Evolutionary conservation across 2,329 filamentous ascomycete species (phyloP).

Genomic region (Hortaea werneckii): DNA sequence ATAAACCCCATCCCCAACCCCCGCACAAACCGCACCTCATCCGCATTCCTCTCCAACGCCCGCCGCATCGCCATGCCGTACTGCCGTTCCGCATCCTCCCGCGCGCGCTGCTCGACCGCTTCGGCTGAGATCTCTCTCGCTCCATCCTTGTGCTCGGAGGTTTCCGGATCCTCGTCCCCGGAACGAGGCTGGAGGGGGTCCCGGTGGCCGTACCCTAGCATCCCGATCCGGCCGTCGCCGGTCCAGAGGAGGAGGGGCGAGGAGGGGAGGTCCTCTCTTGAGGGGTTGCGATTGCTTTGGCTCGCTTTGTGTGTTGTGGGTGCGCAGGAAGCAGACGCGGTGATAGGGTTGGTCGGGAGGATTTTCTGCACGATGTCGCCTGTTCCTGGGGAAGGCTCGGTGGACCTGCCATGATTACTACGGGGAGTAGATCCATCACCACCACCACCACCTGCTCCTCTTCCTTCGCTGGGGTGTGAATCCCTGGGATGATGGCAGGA

Average conservation of each 20-base stretch:
- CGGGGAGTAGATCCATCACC: no score
- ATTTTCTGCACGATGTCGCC: conserved; percentile 76
- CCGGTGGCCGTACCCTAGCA: conserved; percentile 44
- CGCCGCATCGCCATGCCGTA: conserved; percentile 65
- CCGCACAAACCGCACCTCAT: conserved; percentile 66
- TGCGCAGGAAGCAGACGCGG: background rate
- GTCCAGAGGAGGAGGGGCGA: conserved; percentile 81
- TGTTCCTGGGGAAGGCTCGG: conserved; percentile 16
- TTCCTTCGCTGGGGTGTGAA: background rate
- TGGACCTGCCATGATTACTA: background rate
- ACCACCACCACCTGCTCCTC: no score
- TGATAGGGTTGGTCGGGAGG: conserved; percentile 39
- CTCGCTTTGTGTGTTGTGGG: background rate
- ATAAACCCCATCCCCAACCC: conserved; percentile 45
- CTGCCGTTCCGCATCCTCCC: conserved; percentile 45
- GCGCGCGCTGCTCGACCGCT: conserved; percentile 36
- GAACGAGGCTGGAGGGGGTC: conserved; percentile 16
- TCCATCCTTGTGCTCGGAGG: background rate
- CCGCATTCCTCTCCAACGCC: conserved; percentile 66
- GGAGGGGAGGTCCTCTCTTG: conserved; percentile 16
- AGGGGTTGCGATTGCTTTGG: background rate
- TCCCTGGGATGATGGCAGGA: background rate
- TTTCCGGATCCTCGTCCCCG: conserved; percentile 20
- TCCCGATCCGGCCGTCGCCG: conserved; percentile 64
- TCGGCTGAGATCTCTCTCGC: conserved; percentile 21